Evolutionary conservation across 768 basidiomycete species (phyloP).

Genomic region (Serendipita sp.): DNA sequence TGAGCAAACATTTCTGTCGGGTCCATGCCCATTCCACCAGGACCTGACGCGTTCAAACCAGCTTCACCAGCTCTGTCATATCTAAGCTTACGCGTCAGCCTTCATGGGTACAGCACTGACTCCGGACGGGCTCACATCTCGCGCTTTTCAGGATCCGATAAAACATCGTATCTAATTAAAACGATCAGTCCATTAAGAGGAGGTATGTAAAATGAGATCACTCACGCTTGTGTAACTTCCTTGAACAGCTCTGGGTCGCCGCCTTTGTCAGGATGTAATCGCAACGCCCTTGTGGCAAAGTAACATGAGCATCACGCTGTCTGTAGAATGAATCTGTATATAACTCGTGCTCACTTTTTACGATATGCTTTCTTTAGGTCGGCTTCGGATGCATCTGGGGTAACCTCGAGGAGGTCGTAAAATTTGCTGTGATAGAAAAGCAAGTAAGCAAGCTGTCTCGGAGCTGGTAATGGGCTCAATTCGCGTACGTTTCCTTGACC

Average conservation of each 20-base stretch:
- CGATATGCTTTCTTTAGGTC: conserved; percentile 94
- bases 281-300: conserved; percentile 41
- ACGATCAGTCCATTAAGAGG: conserved; percentile 1
- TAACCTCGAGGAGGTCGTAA: conserved; percentile 83
- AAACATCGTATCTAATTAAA: conserved; percentile 67
- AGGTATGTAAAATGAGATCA: conserved; percentile 13
- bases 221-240: conserved; percentile 88
- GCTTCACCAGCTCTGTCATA: conserved; percentile 92
- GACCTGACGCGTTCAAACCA: conserved; percentile 48
- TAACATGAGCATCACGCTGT: conserved; percentile 8
- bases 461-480: neutral
- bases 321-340: neutral
- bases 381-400: conserved; percentile 56
- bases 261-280: conserved; percentile 84
- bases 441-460: neutral
- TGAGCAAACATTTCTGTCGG: conserved; percentile 67
- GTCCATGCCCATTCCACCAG: conserved; percentile 91
- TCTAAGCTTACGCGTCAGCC: conserved; percentile 7
- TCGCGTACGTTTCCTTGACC: conserved; percentile 13
- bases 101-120: neutral
- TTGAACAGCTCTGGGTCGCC: conserved; percentile 96
- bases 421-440: conserved; percentile 45
- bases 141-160: conserved; percentile 76
- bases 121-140: conserved; percentile 21
- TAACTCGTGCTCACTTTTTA: conserved; percentile 45